Evolutionary conservation across 1,284 basidiomycete genomes (phyloP), one percentile per base, ranked within the genome.

Genomic region (Ganoderma leucocontextum): DNA sequence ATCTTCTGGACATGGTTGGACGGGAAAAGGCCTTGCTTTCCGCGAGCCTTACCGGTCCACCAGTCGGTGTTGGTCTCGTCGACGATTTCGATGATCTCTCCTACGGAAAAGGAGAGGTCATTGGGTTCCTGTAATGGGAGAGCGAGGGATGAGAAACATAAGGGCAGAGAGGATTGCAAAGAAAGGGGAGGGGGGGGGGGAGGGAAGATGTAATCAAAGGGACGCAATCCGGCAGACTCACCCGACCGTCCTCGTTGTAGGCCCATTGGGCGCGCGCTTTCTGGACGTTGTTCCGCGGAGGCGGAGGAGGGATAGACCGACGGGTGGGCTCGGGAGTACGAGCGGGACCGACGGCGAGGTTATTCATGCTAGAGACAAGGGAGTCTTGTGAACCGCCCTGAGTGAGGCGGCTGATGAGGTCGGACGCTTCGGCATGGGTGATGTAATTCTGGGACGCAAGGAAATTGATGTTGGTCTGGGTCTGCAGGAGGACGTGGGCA

Each of bases 21-120:
- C 35, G 88, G 91, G 78, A 93, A 91, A 39, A 92, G 80, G 1
- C 89, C 91, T 70, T 88, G 84, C 68, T 79, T 83, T 19, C 90
- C 90, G 42, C 85, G 83, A 64, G 82, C 74, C 62, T 79, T 81
- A n/a, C 89, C 89, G 53, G 83, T 86, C 89, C 89, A 91, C 89
- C 89, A 91, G 72, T 91, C 89, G 0, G 78, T 70, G 68, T 90
- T 91, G n/a, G 84, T 87, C 75, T 90, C 86, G 42, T 85, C 84
- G 39, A 86, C 76, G 49, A 91, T 82, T 66, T 89, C 87, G 73
- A 91, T 85, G 19, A 87, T 80, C 75, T 91, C 88, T 4, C 88
- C 89, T 1, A 80, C 75, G 29, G 78, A 78, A 80, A 91, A 91
- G 0, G 84, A 84, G 17, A 91, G 84, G 74, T 91, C 89, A 53